phyloP scores from a whole-genome alignment of 2,329 filamentous ascomycete species.

The Fusarium sp. region DNA sequence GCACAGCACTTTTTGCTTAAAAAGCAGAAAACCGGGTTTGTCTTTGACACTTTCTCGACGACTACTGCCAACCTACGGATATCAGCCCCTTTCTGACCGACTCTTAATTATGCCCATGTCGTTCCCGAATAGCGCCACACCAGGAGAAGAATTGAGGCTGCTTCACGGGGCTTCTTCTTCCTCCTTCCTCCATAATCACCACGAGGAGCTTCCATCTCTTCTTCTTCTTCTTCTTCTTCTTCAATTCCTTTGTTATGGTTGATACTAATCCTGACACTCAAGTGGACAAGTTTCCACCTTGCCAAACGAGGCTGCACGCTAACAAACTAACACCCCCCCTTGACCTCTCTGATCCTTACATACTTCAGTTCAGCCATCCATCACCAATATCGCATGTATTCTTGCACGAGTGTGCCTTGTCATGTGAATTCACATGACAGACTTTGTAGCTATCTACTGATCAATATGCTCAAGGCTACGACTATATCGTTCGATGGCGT shows the following conservation, averaged over 20 bases:
- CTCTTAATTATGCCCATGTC: constrained; percentile 22
- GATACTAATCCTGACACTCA: constrained; percentile 17
- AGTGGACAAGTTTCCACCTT: constrained; percentile 23
- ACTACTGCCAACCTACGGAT: background rate
- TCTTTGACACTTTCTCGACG: constrained; percentile 8
- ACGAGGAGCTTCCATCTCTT: constrained; percentile 23
- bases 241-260: constrained; percentile 10
- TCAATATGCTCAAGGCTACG: background rate
- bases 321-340: constrained; percentile 21
- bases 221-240: constrained; percentile 12
- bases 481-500: constrained; percentile 19
- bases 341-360: constrained; percentile 33
- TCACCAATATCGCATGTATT: constrained; percentile 33
- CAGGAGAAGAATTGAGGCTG: background rate
- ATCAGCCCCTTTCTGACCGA: constrained; percentile 37
- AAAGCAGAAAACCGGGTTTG: constrained; percentile 17
- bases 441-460: background rate
- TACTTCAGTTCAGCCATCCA: constrained; percentile 34
- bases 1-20: constrained; percentile 23
- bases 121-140: constrained; percentile 2
- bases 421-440: background rate
- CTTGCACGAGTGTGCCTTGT: constrained; percentile 17
- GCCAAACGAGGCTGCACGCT: constrained; percentile 38
- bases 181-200: constrained; percentile 4
- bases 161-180: constrained; percentile 3